phyloP scores from a whole-genome alignment of 306 rosid genomes.

The Cicer chorassanicum region DNA sequence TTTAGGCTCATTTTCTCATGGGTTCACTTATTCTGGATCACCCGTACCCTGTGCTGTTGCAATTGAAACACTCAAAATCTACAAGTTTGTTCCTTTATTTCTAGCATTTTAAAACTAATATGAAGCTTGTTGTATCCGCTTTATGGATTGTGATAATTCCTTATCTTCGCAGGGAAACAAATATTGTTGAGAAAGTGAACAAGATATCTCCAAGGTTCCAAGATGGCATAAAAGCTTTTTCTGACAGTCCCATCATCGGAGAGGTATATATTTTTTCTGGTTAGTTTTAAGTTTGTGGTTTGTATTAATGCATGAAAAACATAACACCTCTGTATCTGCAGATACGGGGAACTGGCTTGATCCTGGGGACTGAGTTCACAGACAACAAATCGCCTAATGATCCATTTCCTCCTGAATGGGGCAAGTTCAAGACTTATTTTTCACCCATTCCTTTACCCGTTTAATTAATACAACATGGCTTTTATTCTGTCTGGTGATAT shows the following conservation, averaged over 20 bases:
- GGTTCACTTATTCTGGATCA: conserved; percentile 96
- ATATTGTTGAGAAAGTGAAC: conserved; percentile 61
- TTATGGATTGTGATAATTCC: conserved; percentile 34
- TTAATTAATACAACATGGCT: conserved; percentile 3
- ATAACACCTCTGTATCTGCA: conserved; percentile 49
- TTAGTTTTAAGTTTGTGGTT: conserved; percentile 33
- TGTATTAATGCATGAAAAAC: conserved; percentile 15
- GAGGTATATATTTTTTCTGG: conserved; percentile 61
- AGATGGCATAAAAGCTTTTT: conserved; percentile 79
- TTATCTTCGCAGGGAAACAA: conserved; percentile 75
- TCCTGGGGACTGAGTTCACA: conserved; percentile 74
- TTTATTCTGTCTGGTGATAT: conserved; percentile 1
- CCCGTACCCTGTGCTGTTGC: conserved; percentile 90
- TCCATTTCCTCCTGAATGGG: conserved; percentile 93
- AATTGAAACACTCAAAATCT: conserved; percentile 87
- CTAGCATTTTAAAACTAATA: conserved; percentile 12
- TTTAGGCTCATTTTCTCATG: conserved; percentile 75
- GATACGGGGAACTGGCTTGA: conserved; percentile 92
- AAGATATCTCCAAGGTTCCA: conserved; percentile 76
- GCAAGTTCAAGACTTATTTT: conserved; percentile 55
- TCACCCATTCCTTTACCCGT: not conserved
- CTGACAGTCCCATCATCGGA: conserved; percentile 86
- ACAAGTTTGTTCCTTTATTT: conserved; percentile 65
- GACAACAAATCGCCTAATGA: conserved; percentile 90
- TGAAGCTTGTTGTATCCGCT: not conserved